Base-by-base conservation (phyloP, 1,284 basidiomycete genomes). In the Golubevia sp. region DNA sequence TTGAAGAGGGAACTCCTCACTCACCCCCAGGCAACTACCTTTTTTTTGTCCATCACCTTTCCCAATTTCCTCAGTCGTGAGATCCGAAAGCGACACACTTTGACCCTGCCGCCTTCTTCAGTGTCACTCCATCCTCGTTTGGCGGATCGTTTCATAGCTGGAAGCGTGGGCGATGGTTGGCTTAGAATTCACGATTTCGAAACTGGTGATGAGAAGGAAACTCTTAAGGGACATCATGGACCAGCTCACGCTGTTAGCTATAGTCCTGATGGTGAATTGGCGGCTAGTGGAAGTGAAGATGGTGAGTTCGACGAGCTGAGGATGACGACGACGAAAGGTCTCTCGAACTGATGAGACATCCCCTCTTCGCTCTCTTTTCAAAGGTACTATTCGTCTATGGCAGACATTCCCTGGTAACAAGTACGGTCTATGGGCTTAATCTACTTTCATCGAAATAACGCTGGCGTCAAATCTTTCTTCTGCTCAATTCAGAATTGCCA, bases 191-290 rank as follows among this genome's bases (percentile, higher is more conserved):
- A 97, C 81, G 91, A 92, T 50, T 90, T 94, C 76, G 84, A 86
- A 48, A 89, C 91, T n/a, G 96, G 93, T 1, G 88, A 90, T 79
- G 94, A 97, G 86, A 86, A 89, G 67, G 96, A 98, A 66, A 89
- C 97, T 61, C 88, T 96, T 73, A 98, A 98, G 85, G 96, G 96
- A 4, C 97, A 99, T 83, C 96, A 99, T 82, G 96, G 96, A 15
- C 95, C 96, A 13, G 96, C 97, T 11, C 93, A 97, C 76, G 93
- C 91, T 65, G 92, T 97, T 49, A 91, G 92, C 72, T 99, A 92
- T 85, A 92, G 91, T 79, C 97, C 96, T 0, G 96, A 99, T 83
- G 97, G 96, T n/a, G 95, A 99, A 86, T 89, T 97, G 86, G 98
- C 93, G 81, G 96, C 96, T 23, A 94, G 92, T 77, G 97, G 96